Evolutionary conservation across 2,329 filamentous ascomycete genomes (phyloP).

Genomic region (Cytospora leucostoma): DNA sequence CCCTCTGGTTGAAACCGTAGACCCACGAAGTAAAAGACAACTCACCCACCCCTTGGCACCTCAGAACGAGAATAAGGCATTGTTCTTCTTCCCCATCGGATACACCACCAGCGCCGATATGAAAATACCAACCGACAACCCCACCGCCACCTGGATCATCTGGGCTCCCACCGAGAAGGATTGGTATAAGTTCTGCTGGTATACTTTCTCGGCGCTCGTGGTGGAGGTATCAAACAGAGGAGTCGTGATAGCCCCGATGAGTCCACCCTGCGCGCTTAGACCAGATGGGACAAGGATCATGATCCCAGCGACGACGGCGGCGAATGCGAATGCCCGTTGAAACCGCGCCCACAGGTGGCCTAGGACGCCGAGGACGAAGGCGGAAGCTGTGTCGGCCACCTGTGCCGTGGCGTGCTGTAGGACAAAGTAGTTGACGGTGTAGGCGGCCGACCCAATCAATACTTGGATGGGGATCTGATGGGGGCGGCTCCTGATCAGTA

Average conservation of each 20-base stretch:
- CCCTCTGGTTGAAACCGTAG: too few species aligned
- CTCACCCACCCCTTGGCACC: too few species aligned
- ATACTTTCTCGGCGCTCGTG: not conserved
- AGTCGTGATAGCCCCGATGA: slow-evolving; percentile 19
- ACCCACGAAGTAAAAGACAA: not conserved
- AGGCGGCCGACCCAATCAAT: slow-evolving; percentile 26
- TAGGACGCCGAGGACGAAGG: slow-evolving; percentile 24
- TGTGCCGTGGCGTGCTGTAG: slow-evolving; percentile 26
- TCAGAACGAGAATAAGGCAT: slow-evolving; percentile 14
- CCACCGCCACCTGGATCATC: slow-evolving; percentile 23
- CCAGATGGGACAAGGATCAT: slow-evolving; percentile 24
- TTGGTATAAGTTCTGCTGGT: slow-evolving; percentile 21
- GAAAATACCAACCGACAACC: slow-evolving; percentile 15
- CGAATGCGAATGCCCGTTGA: slow-evolving; percentile 25
- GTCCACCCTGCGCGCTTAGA: slow-evolving; percentile 23
- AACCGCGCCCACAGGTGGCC: slow-evolving; percentile 28
- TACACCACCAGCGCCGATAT: slow-evolving; percentile 16
- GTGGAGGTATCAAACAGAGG: slow-evolving; percentile 22
- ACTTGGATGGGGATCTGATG: slow-evolving; percentile 28
- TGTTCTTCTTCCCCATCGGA: slow-evolving; percentile 10
- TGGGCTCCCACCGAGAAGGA: slow-evolving; percentile 22
- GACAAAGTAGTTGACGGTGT: slow-evolving; percentile 29
- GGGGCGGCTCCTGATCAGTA: slow-evolving; percentile 24
- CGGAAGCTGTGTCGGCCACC: slow-evolving; percentile 26
- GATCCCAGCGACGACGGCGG: slow-evolving; percentile 25